Conservation (phyloP, 306 rosid species). For the Argentina anserina region DNA sequence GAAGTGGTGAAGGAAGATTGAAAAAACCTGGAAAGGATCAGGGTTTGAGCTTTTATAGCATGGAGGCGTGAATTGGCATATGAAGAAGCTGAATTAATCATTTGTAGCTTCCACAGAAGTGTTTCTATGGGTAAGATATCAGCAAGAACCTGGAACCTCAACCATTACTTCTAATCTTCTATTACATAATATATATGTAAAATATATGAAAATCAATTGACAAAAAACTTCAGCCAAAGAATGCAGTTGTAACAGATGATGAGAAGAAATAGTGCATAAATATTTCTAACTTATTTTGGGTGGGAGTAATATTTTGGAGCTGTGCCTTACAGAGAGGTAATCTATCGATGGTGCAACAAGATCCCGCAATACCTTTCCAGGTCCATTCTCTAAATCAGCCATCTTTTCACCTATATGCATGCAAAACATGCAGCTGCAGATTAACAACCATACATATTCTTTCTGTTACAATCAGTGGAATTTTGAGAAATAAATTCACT, state of each 20-base stretch:
- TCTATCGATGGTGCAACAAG: constrained; percentile 42
- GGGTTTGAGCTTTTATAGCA: constrained; percentile 72
- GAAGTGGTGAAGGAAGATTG: not conserved
- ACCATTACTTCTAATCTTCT: constrained; percentile 27
- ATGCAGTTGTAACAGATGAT: not conserved
- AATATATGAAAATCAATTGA: not conserved
- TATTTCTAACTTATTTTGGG: too few relatives aligned
- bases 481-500: not conserved
- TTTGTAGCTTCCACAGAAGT: constrained; percentile 63
- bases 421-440: constrained; percentile 7
- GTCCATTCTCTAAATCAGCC: constrained; percentile 46
- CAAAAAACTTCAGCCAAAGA: not conserved
- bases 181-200: too few relatives aligned
- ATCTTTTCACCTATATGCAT: constrained; percentile 44
- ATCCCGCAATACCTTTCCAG: constrained; percentile 48
- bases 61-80: constrained; percentile 59
- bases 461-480: too few relatives aligned
- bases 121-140: constrained; percentile 36
- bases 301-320: not conserved
- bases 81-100: constrained; percentile 70
- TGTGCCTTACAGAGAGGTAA: constrained; percentile 64
- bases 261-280: too few relatives aligned
- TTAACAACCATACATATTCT: constrained; percentile 1
- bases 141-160: constrained; percentile 47
- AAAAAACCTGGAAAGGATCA: constrained; percentile 71